Evolutionary conservation across 192 early-diverging fungal species (phyloP), one percentile per base, ranked within the genome.

Genomic region (Chytriomyces hyalinus): DNA sequence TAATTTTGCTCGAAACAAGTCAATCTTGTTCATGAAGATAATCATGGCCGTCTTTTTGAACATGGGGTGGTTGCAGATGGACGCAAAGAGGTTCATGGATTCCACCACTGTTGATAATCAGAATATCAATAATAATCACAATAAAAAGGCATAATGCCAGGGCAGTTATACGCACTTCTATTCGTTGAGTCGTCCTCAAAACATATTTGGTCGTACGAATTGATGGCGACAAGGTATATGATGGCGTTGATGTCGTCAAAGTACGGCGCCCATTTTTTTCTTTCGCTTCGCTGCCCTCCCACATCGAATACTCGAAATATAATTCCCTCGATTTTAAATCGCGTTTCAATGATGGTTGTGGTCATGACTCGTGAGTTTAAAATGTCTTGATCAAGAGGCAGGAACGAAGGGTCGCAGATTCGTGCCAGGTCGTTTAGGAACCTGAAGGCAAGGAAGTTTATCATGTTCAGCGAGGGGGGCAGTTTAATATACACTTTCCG

Each of bases 171-270:
- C 83, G 68, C 77, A 78, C 89, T 78, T 78, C 90, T 71, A 80
- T 92, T 92, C 60, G 89, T 78, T 24, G 70, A 70, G 13, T 86
- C 77, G 66, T 93, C 92, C 61, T 93, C 92, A 60, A 87, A 85
- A 46, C 85, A 87, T 24, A 76, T 84, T 65, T 91, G 90, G 69
- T 92, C 90, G 74, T 86, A 93, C 3, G 89, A 82, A 46, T 88
- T 89, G 10, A 92, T 78, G 1, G 89, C 91, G 5, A 87, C 85
- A 78, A 93, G 80, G 62, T 91, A 93, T 44, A 93, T 93, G 51
- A 92, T 90, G 44, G 89, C 86, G 65, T 88, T 84, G 36, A 86
- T 83, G 67, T 92, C 90, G 75, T 92, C 92, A 80, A 92, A 92
- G 78, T 91, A 92, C 4, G 91, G 85, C 7, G 88, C 87, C 91